Percentiles rank a stretch among this genome's conserved stretches.
Evolutionary conservation across 1,284 basidiomycete genomes (phyloP).

Genomic region (Leccinum colubrinum): DNA sequence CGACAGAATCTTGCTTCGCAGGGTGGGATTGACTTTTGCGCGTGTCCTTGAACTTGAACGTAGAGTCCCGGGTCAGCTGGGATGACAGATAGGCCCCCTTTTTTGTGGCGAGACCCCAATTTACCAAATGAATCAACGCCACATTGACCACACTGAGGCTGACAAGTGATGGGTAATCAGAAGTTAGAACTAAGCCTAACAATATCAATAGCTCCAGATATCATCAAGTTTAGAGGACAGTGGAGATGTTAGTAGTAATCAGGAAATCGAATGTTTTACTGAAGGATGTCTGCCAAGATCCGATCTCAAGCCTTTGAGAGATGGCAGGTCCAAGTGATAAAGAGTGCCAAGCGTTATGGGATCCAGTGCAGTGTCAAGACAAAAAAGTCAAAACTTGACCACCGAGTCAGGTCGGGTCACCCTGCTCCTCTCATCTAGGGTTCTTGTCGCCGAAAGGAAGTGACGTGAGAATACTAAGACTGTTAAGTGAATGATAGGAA

Average conservation of each 20-base stretch:
- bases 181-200: slow-evolving; percentile 3
- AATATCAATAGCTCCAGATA: slow-evolving; percentile 42
- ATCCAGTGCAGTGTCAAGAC: too few relatives aligned
- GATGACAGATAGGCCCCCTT: too few relatives aligned
- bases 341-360: slow-evolving; percentile 46
- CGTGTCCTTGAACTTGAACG: slow-evolving; percentile 23
- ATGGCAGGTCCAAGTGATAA: slow-evolving; percentile 49
- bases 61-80: too few relatives aligned
- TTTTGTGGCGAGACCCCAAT: too few relatives aligned
- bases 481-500: slow-evolving; percentile 15
- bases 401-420: slow-evolving; percentile 46
- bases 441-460: slow-evolving; percentile 48
- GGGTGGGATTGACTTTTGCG: not conserved
- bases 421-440: slow-evolving; percentile 45
- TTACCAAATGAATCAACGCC: too few relatives aligned
- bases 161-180: too few relatives aligned
- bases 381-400: too few relatives aligned
- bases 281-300: slow-evolving; percentile 45
- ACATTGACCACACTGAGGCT: too few relatives aligned
- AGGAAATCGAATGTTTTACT: slow-evolving; percentile 49
- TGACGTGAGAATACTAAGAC: slow-evolving; percentile 7
- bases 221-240: slow-evolving; percentile 48
- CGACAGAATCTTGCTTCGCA: slow-evolving; percentile 51
- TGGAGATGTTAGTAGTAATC: slow-evolving; percentile 39
- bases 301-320: slow-evolving; percentile 33